These are phyloP conservation scores for Flaveria robusta DNA, from an alignment of 129 eudicot species.

Conservation along the genomic window DNA sequence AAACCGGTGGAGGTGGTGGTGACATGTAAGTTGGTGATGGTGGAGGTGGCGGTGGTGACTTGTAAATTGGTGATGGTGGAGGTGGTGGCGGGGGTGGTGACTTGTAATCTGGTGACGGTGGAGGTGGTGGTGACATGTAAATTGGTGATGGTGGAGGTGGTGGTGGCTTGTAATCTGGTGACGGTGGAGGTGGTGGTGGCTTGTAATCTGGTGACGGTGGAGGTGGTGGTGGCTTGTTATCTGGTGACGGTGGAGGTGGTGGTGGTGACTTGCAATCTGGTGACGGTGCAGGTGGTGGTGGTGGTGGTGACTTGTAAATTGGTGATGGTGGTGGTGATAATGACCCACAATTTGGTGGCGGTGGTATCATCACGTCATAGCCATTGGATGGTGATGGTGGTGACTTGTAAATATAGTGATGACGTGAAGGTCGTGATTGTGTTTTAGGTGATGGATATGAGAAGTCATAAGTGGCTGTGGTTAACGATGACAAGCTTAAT, in stretches of 20 bases:
- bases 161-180: not conserved
- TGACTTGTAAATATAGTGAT: not conserved
- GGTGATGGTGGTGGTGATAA: not conserved
- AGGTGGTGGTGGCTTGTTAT: not conserved
- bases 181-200: not conserved
- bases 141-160: not conserved
- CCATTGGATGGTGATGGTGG: not conserved
- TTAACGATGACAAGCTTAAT: slow-evolving; percentile 25
- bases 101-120: not conserved
- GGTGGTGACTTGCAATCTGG: not conserved
- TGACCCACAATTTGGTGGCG: not conserved
- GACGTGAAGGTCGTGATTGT: slow-evolving; percentile 5
- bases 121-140: not conserved
- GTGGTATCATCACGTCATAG: not conserved
- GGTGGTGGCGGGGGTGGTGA: slow-evolving; percentile 2
- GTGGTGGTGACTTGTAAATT: slow-evolving; percentile 1
- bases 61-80: not conserved
- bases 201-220: not conserved
- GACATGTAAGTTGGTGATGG: not conserved
- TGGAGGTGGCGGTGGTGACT: not conserved
- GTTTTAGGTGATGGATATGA: slow-evolving; percentile 22
- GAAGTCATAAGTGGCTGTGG: slow-evolving; percentile 25
- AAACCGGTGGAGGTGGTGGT: not conserved
- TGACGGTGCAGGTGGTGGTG: not conserved
- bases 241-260: not conserved